phyloP scores from a whole-genome alignment of 192 early-diverging fungal genomes.

The Pilobolus umbonatus region DNA sequence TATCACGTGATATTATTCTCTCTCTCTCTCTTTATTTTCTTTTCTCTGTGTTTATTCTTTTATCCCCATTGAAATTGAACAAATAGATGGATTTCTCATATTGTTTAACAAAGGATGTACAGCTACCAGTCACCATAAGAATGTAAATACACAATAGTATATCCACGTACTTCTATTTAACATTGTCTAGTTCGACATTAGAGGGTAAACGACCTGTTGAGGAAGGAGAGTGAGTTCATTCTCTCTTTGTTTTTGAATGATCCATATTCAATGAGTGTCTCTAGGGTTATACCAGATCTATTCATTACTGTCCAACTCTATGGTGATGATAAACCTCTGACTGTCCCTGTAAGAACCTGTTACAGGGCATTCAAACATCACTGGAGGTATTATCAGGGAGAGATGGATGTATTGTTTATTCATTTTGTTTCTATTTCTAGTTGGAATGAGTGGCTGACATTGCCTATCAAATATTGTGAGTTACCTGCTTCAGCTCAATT shows the following conservation, averaged over 20 bases:
- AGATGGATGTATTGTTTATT: slow-evolving; percentile 1
- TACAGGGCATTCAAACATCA: slow-evolving; percentile 60
- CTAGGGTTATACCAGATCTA: slow-evolving; percentile 50
- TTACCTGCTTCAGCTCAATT: slow-evolving; percentile 69
- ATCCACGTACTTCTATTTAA: not conserved
- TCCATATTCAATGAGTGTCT: not conserved
- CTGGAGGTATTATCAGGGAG: slow-evolving; percentile 41
- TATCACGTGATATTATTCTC: not conserved
- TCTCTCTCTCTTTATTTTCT: not conserved
- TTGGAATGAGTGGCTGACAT: slow-evolving; percentile 92
- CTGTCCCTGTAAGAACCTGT: slow-evolving; percentile 57
- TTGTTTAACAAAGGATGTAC: slow-evolving; percentile 61
- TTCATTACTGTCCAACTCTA: slow-evolving; percentile 64
- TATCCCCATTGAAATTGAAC: not conserved
- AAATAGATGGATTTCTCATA: slow-evolving; percentile 64
- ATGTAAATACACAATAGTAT: slow-evolving; percentile 40
- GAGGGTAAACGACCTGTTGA: slow-evolving; percentile 29
- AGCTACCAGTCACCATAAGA: slow-evolving; percentile 54
- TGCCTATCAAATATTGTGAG: slow-evolving; percentile 86
- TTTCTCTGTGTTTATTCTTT: not conserved
- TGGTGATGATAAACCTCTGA: slow-evolving; percentile 65
- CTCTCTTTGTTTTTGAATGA: not conserved
- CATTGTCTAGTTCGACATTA: slow-evolving; percentile 28
- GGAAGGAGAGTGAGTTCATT: slow-evolving; percentile 13
- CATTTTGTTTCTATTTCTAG: slow-evolving; percentile 27